These are phyloP conservation scores for Mycena indigotica DNA, from an alignment of 768 basidiomycete species.

Conservation along the genomic window DNA sequence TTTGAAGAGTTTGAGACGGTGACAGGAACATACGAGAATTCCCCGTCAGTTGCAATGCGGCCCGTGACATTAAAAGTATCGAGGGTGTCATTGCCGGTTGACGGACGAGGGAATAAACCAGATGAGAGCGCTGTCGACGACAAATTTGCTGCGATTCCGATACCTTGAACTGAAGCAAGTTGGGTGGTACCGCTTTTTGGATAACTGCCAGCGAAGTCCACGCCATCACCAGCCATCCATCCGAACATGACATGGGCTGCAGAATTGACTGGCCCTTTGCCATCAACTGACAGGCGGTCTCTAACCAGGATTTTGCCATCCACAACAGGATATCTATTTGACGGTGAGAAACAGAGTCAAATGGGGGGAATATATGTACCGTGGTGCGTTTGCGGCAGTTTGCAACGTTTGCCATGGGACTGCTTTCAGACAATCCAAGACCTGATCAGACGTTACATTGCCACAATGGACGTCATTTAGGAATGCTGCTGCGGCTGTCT, in stretches of 20 bases:
- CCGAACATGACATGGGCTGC: constrained; percentile 51
- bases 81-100: constrained; percentile 36
- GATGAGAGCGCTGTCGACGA: constrained; percentile 26
- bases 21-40: constrained; percentile 34
- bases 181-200: constrained; percentile 27
- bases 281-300: constrained; percentile 41
- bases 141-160: constrained; percentile 23
- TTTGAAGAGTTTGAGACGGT: too few relatives aligned
- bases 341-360: not conserved
- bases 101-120: constrained; percentile 44
- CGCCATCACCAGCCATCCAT: constrained; percentile 54
- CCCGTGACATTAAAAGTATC: constrained; percentile 51
- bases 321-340: constrained; percentile 41
- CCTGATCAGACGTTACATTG: constrained; percentile 28
- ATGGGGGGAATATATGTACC: not conserved
- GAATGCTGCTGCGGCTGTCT: constrained; percentile 34
- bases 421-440: constrained; percentile 41
- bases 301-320: constrained; percentile 50
- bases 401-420: constrained; percentile 39
- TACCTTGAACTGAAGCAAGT: constrained; percentile 19
- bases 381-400: constrained; percentile 36
- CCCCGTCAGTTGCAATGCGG: constrained; percentile 44
- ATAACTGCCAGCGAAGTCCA: constrained; percentile 43
- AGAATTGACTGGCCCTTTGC: constrained; percentile 38
- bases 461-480: constrained; percentile 45